These are phyloP conservation scores for Giardia muris DNA, from an alignment of 208 protist species.

Conservation along the genomic window DNA sequence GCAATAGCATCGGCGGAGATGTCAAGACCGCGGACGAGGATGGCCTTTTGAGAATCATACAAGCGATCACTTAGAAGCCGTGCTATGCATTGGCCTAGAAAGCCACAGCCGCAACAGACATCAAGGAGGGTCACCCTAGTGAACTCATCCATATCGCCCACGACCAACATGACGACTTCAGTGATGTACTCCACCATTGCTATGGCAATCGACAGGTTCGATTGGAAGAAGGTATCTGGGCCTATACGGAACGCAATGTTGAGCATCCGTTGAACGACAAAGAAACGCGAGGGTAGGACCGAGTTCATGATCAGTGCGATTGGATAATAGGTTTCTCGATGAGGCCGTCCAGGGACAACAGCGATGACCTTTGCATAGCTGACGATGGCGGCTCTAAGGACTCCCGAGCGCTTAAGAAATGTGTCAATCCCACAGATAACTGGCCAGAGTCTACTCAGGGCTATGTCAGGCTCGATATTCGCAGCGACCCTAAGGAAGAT, in stretches of 20 bases:
- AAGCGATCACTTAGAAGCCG: not conserved
- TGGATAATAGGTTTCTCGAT: not conserved
- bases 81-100: not conserved
- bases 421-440: not conserved
- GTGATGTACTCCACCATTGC: not conserved
- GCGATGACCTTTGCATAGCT: not conserved
- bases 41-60: not conserved
- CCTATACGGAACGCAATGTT: not conserved
- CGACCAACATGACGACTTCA: not conserved
- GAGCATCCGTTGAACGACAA: not conserved
- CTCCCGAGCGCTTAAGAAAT: not conserved
- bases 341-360: not conserved
- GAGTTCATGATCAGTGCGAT: not conserved
- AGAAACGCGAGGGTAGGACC: not conserved
- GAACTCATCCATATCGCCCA: not conserved
- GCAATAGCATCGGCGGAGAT: not conserved
- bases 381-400: not conserved
- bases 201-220: not conserved
- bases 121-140: not conserved
- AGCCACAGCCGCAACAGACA: not conserved
- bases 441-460: not conserved
- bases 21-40: not conserved
- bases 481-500: not conserved
- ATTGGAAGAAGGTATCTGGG: not conserved
- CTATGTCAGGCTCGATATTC: not conserved